Base-by-base conservation (phyloP, 1,284 basidiomycete genomes). In the Sanguinoderma infundibulare region DNA sequence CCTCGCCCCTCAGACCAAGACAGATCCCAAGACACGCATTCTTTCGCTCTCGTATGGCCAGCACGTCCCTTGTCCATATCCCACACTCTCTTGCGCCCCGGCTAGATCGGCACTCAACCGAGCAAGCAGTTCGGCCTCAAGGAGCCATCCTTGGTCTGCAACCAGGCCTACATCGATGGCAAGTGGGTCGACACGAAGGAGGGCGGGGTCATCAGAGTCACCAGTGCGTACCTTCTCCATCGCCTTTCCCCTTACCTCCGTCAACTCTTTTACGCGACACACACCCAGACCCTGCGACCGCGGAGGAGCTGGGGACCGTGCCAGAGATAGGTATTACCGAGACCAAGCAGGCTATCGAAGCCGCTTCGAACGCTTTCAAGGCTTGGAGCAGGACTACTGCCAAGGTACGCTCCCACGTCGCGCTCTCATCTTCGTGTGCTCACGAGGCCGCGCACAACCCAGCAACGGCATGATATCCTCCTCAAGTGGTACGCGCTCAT, bases 321-420 rank as follows among this genome's bases (percentile, higher is more conserved):
- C 93, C 95, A 5, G 95, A 98, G 72, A 92, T 97, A 89, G 90
- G 89, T 12, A 75, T 94, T 47, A 81, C 81, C 35, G 95, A 97
- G 76, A 92, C 93, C 4, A 86, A 87, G 67, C 79, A 85, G 63
- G 95, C 95, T 9, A 93, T 97, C 60, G 80, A 86, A 32, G 87
- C 90, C 28, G 95, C 95, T 4, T 75, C 80, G 17, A 83, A 81
- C 52, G 91, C 94, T 0, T 95, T 96, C 76, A 84, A 86, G 69
- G 82, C 86, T 0, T 98, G 92, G 92, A 86, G 89, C 67, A 87
- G 82, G 71, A 95, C 93, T 17, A 91, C 91, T 2, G 87, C 89
- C 30, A 93, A 92, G 79, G 91, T 91, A 40, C 53, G 77, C 62
- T 39, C 40, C 6, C n/a, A 12, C n/a, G 15, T n/a, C 17, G 3